Evolutionary conservation across 495 filamentous ascomycete species (phyloP), one percentile per base, ranked within the genome.

Genomic region (Friedmanniomyces endolithicus): DNA sequence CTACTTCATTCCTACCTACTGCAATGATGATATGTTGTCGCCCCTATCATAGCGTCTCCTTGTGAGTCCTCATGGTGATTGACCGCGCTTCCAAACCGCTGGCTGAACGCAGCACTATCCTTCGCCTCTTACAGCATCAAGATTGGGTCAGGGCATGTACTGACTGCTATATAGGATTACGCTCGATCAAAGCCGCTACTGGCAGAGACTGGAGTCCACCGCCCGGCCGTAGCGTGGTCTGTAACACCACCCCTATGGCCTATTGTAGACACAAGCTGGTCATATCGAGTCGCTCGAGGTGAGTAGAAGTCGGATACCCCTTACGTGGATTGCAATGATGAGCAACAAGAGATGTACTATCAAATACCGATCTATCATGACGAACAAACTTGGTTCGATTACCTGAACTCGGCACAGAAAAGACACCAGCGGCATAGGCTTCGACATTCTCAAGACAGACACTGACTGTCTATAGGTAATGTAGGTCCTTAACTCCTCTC

Each of bases 1-100:
- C 44, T 19, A 6, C 12, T 22, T 44, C 51, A 14, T 12, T 34
- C 24, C 20, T 34, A 7, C 2, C 4, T 40, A 45, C 47, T 61
- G 22, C 35, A 23, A 60, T 61, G 58, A 61, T 61, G 58, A 61
- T 48, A 55, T 24, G 55, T 50, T 57, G 54, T 62, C 59, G 59
- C 59, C 59, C 59, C 59, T 62, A 62, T 62, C 59, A 57, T 58
- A 54, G 51, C 52, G 35, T 24, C 55, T 55, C 50, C 20, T 50
- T 25, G 37, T 45, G 47, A 48, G 52, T 45, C 31, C 40, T 70
- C 53, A 70, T 94, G 88, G 85, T 90, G 87, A 92, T 78, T 71
- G 83, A 88, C 86, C 80, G 84, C 88, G 75, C 74, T 78, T 83
- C 87, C 87, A 90, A 94, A 94, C 77, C 81, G 55, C 59, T 23